Base-by-base conservation (phyloP, 371 early-diverging fungal species). In the Zychaea mexicana region DNA sequence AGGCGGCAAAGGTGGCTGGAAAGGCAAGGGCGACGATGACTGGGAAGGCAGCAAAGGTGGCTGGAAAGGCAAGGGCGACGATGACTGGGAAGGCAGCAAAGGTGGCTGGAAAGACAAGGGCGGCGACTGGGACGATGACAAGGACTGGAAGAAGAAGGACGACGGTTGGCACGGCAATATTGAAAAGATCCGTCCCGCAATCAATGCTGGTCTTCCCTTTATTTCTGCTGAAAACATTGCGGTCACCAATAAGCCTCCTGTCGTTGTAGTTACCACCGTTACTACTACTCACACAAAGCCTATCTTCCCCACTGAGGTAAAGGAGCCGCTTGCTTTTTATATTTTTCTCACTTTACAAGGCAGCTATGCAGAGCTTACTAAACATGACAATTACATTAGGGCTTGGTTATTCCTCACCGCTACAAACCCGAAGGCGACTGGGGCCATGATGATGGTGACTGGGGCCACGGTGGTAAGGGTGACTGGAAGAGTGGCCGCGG, bases 191-290 rank as follows among this genome's bases (percentile, higher is more conserved):
- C 49, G 49, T 22, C 24, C 21, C 19, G 55, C 28, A 26, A 19
- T 42, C 21, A 31, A 17, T 17, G 21, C 12, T 30, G 55, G 46
- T n/a, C 21, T 38, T 22, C 53, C 45, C 46, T 33, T 38, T 55
- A 38, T 30, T 38, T 46, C 42, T 15, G 30, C 32, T 17, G 28
- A 57, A 10, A 49, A 49, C 13, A 27, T 62, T 27, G 63, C 58
- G 33, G 57, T 59, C 15, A 27, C 52, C 9, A 32, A 49, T 12
- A 46, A 58, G 24, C 68, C 68, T 31, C 68, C 68, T 15, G 68
- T 68, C 17, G 31, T 58, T 22, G 63, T 62, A 8, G 31, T 31
- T 30, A 59, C 52, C 12, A 68, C 68, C 15, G 59, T 63, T 8
- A 54, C 42, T 55, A 39, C 62, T 24, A 63, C 63, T 31, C 36